These are phyloP conservation scores for Penicillium arizonense DNA, from an alignment of 495 filamentous ascomycete genomes.

Conservation along the genomic window DNA sequence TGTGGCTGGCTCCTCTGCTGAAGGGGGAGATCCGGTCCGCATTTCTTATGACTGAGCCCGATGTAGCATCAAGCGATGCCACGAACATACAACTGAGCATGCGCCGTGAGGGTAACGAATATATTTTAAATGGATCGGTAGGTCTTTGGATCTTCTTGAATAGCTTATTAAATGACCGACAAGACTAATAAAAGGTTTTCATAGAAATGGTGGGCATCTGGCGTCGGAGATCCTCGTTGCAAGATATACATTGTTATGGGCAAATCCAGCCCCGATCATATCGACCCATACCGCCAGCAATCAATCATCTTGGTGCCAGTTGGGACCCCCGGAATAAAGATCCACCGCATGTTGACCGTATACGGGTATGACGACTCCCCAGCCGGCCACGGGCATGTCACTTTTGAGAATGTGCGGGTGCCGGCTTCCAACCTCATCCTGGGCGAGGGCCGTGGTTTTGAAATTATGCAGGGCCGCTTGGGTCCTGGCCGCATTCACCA, in stretches of 20 bases:
- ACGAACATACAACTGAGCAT: conserved; percentile 85
- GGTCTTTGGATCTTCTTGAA: conserved; percentile 20
- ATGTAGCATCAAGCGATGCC: conserved; percentile 81
- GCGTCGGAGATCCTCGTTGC: conserved; percentile 87
- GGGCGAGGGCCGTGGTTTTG: conserved; percentile 86
- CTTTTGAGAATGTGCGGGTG: conserved; percentile 81
- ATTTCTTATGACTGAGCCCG: conserved; percentile 92
- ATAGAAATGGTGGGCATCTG: conserved; percentile 95
- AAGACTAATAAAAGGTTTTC: neutral
- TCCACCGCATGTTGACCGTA: conserved; percentile 85
- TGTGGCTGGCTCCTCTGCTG: conserved; percentile 82
- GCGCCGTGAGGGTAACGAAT: conserved; percentile 73
- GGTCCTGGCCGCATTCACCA: conserved; percentile 93
- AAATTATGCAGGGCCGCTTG: conserved; percentile 91
- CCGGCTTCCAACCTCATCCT: conserved; percentile 79
- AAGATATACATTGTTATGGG: conserved; percentile 91
- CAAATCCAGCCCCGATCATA: conserved; percentile 70
- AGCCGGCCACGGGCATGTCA: conserved; percentile 88
- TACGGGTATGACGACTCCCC: conserved; percentile 95
- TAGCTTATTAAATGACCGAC: too few species aligned
- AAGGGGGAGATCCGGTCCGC: conserved; percentile 84
- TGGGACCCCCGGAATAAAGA: conserved; percentile 69
- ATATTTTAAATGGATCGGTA: conserved; percentile 81
- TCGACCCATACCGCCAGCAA: conserved; percentile 78
- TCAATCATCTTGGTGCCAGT: conserved; percentile 85